phyloP scores from a whole-genome alignment of 2,329 filamentous ascomycete genomes.

The Microsporum ferrugineum region DNA sequence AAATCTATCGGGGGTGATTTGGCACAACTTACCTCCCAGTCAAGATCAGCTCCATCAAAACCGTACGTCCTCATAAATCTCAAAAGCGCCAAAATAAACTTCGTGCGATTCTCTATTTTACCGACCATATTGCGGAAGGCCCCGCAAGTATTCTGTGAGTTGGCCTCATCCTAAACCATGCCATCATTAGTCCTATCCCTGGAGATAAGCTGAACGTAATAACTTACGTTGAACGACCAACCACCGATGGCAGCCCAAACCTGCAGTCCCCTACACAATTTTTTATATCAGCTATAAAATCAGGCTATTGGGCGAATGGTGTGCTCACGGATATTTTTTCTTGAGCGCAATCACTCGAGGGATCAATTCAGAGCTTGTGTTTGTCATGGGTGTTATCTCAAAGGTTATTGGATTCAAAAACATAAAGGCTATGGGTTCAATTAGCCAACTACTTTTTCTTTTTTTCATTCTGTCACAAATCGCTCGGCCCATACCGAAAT shows the following conservation, averaged over 20 bases:
- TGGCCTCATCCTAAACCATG: background rate
- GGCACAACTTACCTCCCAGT: constrained; percentile 4
- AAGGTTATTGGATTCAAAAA: constrained; percentile 30
- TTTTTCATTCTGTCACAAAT: background rate
- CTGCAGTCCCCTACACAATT: constrained; percentile 16
- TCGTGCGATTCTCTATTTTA: background rate
- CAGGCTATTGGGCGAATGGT: background rate
- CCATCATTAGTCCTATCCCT: background rate
- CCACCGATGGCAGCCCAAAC: constrained; percentile 33
- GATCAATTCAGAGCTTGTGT: constrained; percentile 7
- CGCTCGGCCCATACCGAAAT: background rate
- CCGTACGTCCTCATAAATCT: constrained; percentile 7
- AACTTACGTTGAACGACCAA: constrained; percentile 20
- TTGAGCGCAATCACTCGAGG: constrained; percentile 24
- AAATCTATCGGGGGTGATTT: background rate
- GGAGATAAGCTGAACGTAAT: background rate
- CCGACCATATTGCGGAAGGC: constrained; percentile 16
- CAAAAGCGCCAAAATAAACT: background rate
- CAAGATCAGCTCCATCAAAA: constrained; percentile 10
- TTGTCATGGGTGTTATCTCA: background rate
- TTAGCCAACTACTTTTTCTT: background rate
- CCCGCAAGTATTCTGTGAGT: constrained; percentile 7
- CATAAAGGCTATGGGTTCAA: constrained; percentile 21
- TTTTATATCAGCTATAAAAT: background rate
- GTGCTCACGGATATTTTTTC: constrained; percentile 11